phyloP scores from a whole-genome alignment of 2,329 filamentous ascomycete genomes.

The Cadophora sp. region DNA sequence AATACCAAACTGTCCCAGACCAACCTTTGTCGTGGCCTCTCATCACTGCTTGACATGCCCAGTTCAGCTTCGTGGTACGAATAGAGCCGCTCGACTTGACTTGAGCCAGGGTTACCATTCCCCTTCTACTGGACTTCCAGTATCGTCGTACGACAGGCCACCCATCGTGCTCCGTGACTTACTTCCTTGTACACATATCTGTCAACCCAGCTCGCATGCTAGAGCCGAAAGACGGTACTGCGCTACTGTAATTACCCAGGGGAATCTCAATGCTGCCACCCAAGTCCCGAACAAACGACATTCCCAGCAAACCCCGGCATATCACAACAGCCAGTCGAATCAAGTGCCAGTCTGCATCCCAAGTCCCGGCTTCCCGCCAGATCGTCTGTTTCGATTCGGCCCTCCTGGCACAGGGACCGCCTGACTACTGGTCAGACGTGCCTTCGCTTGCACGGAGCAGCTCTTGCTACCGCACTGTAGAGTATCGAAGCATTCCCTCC shows the following conservation, averaged over 20 bases:
- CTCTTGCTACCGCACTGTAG: slow-evolving; percentile 7
- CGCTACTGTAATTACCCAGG: slow-evolving; percentile 19
- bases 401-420: slow-evolving; percentile 28
- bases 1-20: not conserved
- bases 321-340: slow-evolving; percentile 16
- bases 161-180: not conserved
- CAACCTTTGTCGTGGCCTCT: not conserved
- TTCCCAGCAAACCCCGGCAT: slow-evolving; percentile 11
- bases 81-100: slow-evolving; percentile 7
- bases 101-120: not conserved
- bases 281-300: slow-evolving; percentile 25
- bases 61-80: slow-evolving; percentile 4
- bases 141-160: slow-evolving; percentile 1
- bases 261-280: slow-evolving; percentile 30
- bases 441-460: slow-evolving; percentile 23
- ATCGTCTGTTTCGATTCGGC: slow-evolving; percentile 36
- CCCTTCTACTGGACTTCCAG: not conserved
- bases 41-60: not conserved
- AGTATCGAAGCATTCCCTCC: slow-evolving; percentile 29
- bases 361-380: slow-evolving; percentile 21
- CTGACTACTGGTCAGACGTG: slow-evolving; percentile 36
- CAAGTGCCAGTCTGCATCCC: slow-evolving; percentile 16
- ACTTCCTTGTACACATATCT: slow-evolving; percentile 5
- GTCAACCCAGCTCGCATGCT: slow-evolving; percentile 1
- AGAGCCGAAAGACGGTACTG: not conserved